Conservation (phyloP, 2,329 filamentous ascomycete genomes). For the Ophiocordyceps sinensis region DNA sequence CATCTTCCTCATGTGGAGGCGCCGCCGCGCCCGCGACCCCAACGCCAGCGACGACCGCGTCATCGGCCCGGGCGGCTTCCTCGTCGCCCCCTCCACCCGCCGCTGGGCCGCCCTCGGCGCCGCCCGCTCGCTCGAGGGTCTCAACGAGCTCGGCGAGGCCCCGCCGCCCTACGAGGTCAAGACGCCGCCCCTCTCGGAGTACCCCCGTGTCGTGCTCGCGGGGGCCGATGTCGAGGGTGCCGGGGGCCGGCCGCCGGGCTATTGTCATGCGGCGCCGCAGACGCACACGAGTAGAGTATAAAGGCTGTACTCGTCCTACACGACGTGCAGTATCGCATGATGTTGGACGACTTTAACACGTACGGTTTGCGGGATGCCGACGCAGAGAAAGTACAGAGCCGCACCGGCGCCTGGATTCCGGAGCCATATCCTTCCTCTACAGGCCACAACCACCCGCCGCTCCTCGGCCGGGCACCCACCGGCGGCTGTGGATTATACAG, state of each 20-base stretch:
- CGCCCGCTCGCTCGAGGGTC: conserved; percentile 31
- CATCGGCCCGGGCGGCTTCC: not conserved
- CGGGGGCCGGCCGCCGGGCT: conserved; percentile 13
- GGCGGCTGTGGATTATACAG: too few relatives aligned
- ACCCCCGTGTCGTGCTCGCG: conserved; percentile 7
- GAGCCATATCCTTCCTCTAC: too few relatives aligned
- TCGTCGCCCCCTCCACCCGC: conserved; percentile 2
- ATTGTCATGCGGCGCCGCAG: conserved; percentile 12
- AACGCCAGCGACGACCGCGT: conserved; percentile 2
- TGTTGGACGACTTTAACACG: not conserved
- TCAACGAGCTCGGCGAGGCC: conserved; percentile 50
- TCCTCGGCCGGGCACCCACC: too few relatives aligned
- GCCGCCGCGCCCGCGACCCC: not conserved
- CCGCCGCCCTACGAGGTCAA: conserved; percentile 44
- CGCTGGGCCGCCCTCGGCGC: conserved; percentile 12
- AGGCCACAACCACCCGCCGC: too few relatives aligned
- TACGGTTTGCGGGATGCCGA: conserved; percentile 66
- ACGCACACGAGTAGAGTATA: too few relatives aligned
- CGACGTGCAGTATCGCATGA: too few relatives aligned
- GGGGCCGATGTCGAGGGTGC: conserved; percentile 10
- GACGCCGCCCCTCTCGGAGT: conserved; percentile 6
- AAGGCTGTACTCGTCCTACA: too few relatives aligned
- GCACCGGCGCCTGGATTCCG: too few relatives aligned
- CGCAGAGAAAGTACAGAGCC: conserved; percentile 74
- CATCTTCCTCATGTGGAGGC: conserved; percentile 3